phyloP scores from a whole-genome alignment of 768 basidiomycete species.

The Leccinum arenicola region DNA sequence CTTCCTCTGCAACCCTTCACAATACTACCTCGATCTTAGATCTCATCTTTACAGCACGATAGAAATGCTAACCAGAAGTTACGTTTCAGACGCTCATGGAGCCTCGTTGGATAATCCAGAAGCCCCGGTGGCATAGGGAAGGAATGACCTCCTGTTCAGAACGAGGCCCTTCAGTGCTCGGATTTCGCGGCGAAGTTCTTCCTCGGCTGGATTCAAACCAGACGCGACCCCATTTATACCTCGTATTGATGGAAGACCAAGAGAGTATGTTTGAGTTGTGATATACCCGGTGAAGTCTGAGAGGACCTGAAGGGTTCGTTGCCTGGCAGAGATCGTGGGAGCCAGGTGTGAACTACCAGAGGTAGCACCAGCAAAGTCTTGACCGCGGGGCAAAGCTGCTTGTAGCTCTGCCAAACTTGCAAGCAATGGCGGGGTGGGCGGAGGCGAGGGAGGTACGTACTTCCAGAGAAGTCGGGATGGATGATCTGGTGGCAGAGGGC shows the following conservation, averaged over 20 bases:
- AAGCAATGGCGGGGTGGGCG: conserved; percentile 30
- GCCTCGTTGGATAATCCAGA: conserved; percentile 8
- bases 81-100: conserved; percentile 1
- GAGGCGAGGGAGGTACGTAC: conserved; percentile 32
- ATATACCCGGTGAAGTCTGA: conserved; percentile 79
- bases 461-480: conserved; percentile 37
- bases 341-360: conserved; percentile 4
- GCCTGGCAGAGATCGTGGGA: conserved; percentile 38
- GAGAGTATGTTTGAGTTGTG: conserved; percentile 64
- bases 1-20: not conserved
- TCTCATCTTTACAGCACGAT: not conserved
- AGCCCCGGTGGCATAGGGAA: conserved; percentile 3
- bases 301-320: conserved; percentile 62
- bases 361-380: conserved; percentile 14
- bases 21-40: not conserved
- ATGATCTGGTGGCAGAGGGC: conserved; percentile 11
- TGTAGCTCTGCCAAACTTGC: conserved; percentile 19
- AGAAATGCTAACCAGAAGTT: not conserved
- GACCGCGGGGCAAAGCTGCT: conserved; percentile 18
- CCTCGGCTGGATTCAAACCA: conserved; percentile 38
- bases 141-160: conserved; percentile 57
- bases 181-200: conserved; percentile 72
- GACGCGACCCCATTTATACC: conserved; percentile 15
- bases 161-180: conserved; percentile 77
- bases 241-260: conserved; percentile 18